These are phyloP conservation scores for Delphinella strobiligena DNA, from an alignment of 2,329 filamentous ascomycete species.

Conservation along the genomic window DNA sequence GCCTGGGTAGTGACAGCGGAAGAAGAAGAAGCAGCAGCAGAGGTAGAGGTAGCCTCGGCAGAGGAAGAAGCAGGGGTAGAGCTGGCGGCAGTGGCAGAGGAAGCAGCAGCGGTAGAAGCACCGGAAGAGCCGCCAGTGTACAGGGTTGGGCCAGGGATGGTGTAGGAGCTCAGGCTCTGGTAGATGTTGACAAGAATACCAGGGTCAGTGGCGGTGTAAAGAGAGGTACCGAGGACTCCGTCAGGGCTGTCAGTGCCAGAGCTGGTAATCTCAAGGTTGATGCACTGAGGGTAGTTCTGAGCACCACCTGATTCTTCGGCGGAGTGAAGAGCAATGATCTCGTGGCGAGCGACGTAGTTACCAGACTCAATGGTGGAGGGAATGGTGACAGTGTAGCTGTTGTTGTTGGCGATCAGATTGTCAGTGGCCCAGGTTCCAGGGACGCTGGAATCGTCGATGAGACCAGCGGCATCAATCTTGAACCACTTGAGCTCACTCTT, in stretches of 20 bases:
- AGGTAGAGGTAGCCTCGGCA: conserved; percentile 12
- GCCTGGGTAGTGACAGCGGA: conserved; percentile 1
- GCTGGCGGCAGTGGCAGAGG: conserved; percentile 2
- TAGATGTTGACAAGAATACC: conserved; percentile 52
- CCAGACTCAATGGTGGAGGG: conserved; percentile 41
- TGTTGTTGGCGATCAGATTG: conserved; percentile 35
- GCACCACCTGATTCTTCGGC: conserved; percentile 31
- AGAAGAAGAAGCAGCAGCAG: conserved; percentile 1
- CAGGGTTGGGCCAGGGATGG: conserved; percentile 39
- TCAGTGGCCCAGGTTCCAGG: conserved; percentile 46
- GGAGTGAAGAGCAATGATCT: conserved; percentile 49
- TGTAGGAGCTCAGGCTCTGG: conserved; percentile 32
- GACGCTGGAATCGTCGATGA: conserved; percentile 30
- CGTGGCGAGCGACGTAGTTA: conserved; percentile 48
- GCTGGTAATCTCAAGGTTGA: conserved; percentile 49
- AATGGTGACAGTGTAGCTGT: conserved; percentile 39
- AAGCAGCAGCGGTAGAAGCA: conserved; percentile 5
- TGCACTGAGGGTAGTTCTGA: conserved; percentile 36
- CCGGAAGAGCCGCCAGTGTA: conserved; percentile 8
- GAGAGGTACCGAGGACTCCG: conserved; percentile 39
- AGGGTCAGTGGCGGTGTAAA: conserved; percentile 46
- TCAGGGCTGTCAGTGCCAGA: conserved; percentile 35
- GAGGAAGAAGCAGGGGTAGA: conserved; percentile 13
- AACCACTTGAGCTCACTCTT: conserved; percentile 45
- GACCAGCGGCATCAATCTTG: conserved; percentile 50